These are phyloP conservation scores for Quercus phellos DNA, from an alignment of 331 rosid species.

Conservation along the genomic window DNA sequence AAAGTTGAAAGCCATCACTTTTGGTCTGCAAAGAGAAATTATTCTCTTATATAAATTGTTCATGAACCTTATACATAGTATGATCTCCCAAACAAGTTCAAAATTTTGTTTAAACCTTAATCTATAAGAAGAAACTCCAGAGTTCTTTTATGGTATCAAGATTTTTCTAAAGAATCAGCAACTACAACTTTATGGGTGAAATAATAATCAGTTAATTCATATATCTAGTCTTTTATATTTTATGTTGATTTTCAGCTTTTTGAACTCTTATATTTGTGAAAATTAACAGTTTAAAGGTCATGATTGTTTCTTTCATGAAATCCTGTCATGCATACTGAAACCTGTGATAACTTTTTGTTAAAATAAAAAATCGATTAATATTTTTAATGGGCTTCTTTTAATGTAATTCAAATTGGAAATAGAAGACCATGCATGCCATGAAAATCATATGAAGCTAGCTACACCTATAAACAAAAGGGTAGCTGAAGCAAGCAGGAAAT, in stretches of 20 bases:
- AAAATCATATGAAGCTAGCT: conserved; percentile 9
- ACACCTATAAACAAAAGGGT: conserved; percentile 12
- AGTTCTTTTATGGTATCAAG: not conserved
- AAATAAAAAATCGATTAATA: no score
- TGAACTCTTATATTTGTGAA: no score
- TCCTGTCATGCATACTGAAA: not conserved
- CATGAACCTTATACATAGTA: not conserved
- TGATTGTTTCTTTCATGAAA: not conserved
- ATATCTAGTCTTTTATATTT: no score
- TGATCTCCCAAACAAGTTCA: not conserved
- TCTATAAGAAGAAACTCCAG: not conserved
- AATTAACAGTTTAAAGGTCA: no score
- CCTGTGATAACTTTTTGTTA: no score
- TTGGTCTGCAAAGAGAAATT: no score
- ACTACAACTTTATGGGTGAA: not conserved
- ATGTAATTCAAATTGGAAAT: conserved; percentile 17
- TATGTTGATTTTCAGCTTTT: no score
- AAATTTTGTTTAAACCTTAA: not conserved
- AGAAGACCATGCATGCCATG: not conserved
- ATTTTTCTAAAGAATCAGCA: not conserved
- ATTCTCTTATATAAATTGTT: no score
- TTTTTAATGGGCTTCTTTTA: not conserved
- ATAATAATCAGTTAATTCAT: no score
- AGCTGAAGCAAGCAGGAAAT: conserved; percentile 6
- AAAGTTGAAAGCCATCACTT: no score